Evolutionary conservation across 2,329 filamentous ascomycete genomes (phyloP).

Genomic region (Harringtonia lauricola): DNA sequence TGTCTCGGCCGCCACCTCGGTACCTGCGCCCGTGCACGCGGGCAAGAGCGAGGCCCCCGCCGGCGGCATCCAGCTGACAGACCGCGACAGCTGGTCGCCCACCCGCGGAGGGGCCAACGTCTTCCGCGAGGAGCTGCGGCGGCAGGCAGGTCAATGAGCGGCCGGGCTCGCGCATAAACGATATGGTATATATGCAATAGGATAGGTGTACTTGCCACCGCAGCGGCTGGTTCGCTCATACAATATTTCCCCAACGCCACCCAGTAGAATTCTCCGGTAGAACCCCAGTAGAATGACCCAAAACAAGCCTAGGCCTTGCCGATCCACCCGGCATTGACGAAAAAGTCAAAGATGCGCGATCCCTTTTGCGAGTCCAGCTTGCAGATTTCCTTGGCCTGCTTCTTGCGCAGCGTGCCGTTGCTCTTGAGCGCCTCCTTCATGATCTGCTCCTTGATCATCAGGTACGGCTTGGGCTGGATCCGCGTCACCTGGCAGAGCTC

Average conservation of each 20-base stretch:
- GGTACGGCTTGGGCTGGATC: conserved; percentile 85
- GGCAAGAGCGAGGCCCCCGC: background rate
- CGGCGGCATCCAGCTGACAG: conserved; percentile 18
- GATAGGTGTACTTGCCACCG: too few species aligned
- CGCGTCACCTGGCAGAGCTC: conserved; percentile 78
- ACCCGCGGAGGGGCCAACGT: conserved; percentile 18
- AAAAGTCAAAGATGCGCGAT: conserved; percentile 83
- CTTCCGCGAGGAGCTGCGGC: conserved; percentile 25
- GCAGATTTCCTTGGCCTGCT: conserved; percentile 79
- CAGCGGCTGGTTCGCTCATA: too few species aligned
- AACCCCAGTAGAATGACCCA: too few species aligned
- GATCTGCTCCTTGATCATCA: conserved; percentile 90
- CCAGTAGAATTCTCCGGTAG: too few species aligned
- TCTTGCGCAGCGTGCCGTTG: conserved; percentile 85
- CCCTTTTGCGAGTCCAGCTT: conserved; percentile 76
- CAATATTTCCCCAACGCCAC: too few species aligned
- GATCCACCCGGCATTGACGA: conserved; percentile 87
- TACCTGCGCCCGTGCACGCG: background rate
- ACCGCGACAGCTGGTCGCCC: conserved; percentile 20
- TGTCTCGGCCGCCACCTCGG: conserved; percentile 1
- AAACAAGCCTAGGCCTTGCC: conserved; percentile 52
- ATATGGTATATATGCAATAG: too few species aligned
- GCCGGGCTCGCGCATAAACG: too few species aligned
- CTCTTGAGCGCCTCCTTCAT: conserved; percentile 82
- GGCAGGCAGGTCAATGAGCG: conserved; percentile 24